A percentile compares a stretch with the other conserved stretches of the same genome.
Conservation (phyloP, 139 green algal genomes). For the Bryopsis sp. region DNA sequence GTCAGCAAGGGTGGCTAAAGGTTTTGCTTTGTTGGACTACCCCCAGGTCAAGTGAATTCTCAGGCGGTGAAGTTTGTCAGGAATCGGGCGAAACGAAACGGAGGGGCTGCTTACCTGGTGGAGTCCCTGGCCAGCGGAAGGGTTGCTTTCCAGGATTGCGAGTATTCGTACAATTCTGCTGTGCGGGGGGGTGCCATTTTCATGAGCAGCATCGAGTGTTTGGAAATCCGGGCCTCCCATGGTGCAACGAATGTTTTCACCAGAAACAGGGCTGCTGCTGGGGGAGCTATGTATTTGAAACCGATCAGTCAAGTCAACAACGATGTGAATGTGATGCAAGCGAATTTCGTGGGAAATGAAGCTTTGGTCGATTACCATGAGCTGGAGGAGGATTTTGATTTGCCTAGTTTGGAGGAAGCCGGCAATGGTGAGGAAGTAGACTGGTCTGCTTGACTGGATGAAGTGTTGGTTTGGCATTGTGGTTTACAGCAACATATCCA, state of each 20-base stretch:
- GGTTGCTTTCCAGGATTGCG: not conserved
- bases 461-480: too few relatives aligned
- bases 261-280: constrained; percentile 8
- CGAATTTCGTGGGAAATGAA: not conserved
- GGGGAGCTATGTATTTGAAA: constrained; percentile 14
- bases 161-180: constrained; percentile 4
- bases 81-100: constrained; percentile 15
- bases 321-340: not conserved
- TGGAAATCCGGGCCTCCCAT: not conserved
- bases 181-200: not conserved
- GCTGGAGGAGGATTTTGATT: too few relatives aligned
- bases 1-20: too few relatives aligned
- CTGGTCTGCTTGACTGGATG: too few relatives aligned
- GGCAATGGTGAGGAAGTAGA: too few relatives aligned
- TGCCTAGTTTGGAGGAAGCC: too few relatives aligned
- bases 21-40: too few relatives aligned
- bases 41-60: constrained; percentile 9
- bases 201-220: constrained; percentile 13
- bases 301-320: constrained; percentile 16
- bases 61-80: constrained; percentile 6
- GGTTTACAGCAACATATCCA: too few relatives aligned
- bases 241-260: too few relatives aligned
- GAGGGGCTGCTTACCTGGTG: constrained; percentile 7
- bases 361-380: too few relatives aligned
- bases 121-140: constrained; percentile 18